These are phyloP conservation scores for Gloeostereum incarnatum DNA, from an alignment of 768 basidiomycete genomes.

Conservation along the genomic window DNA sequence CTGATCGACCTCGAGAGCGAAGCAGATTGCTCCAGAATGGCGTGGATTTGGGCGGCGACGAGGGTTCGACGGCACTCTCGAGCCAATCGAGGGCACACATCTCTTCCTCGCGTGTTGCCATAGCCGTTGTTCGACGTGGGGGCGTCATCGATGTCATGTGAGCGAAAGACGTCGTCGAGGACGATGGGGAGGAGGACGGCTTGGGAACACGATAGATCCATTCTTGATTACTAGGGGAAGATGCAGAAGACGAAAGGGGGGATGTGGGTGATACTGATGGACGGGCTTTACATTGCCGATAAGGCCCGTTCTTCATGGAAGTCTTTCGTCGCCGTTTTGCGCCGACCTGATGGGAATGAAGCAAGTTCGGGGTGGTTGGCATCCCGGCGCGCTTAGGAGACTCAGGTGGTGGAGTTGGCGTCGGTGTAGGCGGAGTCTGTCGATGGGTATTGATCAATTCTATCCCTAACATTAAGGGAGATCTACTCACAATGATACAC, in stretches of 20 bases:
- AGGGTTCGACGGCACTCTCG: not conserved
- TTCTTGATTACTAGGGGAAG: conserved; percentile 22
- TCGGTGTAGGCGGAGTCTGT: conserved; percentile 10
- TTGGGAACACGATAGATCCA: conserved; percentile 41
- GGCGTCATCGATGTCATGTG: no score
- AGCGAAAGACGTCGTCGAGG: conserved; percentile 9
- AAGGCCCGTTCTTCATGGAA: not conserved
- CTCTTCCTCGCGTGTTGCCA: no score
- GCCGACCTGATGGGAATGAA: not conserved
- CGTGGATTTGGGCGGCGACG: not conserved
- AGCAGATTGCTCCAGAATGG: conserved; percentile 29
- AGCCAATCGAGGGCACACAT: no score
- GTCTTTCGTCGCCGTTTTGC: not conserved
- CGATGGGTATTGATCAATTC: conserved; percentile 8
- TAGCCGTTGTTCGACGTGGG: no score
- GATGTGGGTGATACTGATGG: conserved; percentile 6
- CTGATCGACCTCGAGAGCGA: conserved; percentile 23
- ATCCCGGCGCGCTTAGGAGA: not conserved
- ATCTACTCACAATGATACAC: conserved; percentile 3
- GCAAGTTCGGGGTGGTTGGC: not conserved
- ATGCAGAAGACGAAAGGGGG: conserved; percentile 13
- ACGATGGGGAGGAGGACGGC: conserved; percentile 15
- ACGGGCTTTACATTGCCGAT: not conserved
- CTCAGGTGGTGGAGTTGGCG: conserved; percentile 5
- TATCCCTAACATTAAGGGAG: not conserved